Percentiles rank a stretch among this genome's conserved stretches.
phyloP scores from a whole-genome alignment of 139 green algal genomes.

The Yamagishiella unicocca region DNA sequence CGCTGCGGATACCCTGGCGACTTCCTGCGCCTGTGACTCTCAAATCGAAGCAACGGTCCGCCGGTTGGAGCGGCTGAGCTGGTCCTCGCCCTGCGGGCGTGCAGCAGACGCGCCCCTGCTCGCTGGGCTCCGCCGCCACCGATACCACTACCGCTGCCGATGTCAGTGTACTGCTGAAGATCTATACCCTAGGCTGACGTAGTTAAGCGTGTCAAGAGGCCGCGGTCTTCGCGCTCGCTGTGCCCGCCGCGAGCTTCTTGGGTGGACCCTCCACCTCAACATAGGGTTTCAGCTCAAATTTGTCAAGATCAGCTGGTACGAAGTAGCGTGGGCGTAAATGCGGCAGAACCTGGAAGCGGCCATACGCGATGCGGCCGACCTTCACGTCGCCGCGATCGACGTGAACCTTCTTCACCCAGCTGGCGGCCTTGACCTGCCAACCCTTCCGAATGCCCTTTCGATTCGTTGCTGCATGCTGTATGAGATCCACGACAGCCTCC shows the following conservation, averaged over 20 bases:
- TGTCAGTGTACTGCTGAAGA: too few species aligned
- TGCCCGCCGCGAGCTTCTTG: slow-evolving; percentile 1
- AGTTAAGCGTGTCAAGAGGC: too few species aligned
- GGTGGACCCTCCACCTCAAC: slow-evolving; percentile 29
- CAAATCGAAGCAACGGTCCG: too few species aligned
- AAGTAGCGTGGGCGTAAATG: slow-evolving; percentile 52
- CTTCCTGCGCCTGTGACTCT: too few species aligned
- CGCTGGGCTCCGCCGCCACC: too few species aligned
- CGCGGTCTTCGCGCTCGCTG: too few species aligned
- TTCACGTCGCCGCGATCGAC: slow-evolving; percentile 55
- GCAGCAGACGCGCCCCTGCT: too few species aligned
- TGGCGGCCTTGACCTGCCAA: slow-evolving; percentile 57
- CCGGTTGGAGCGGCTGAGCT: too few species aligned
- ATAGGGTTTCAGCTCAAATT: slow-evolving; percentile 47
- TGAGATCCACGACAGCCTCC: slow-evolving; percentile 39
- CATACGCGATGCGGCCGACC: slow-evolving; percentile 15
- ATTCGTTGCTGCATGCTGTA: slow-evolving; percentile 22
- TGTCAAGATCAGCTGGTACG: slow-evolving; percentile 45
- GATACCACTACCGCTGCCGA: too few species aligned
- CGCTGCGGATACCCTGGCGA: too few species aligned
- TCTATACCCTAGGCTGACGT: too few species aligned
- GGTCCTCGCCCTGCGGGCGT: too few species aligned
- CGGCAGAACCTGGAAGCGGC: slow-evolving; percentile 43
- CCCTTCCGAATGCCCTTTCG: slow-evolving; percentile 17
- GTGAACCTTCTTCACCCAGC: slow-evolving; percentile 59